Conservation (phyloP, 345 rosid genomes). For the Rhizophora mangle region DNA sequence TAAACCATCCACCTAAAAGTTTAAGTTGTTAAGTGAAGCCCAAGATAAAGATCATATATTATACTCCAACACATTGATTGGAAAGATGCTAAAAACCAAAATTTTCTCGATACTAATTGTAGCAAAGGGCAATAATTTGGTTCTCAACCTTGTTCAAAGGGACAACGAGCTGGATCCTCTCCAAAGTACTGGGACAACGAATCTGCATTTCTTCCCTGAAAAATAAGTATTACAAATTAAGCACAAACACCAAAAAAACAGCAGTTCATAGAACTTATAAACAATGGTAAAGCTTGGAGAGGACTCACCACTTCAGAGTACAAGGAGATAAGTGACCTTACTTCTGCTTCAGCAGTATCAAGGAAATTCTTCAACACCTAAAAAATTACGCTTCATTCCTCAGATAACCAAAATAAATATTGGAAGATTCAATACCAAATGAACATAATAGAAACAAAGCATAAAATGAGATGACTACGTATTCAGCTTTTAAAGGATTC, state of each 20-base stretch:
- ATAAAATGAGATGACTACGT: too few species aligned
- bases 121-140: conserved; percentile 6
- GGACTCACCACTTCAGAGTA: conserved; percentile 85
- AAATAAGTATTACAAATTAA: conserved; percentile 10
- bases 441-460: neutral
- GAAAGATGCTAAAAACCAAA: conserved; percentile 5
- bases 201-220: conserved; percentile 96
- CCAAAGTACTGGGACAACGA: conserved; percentile 92
- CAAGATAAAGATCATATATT: too few species aligned
- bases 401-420: conserved; percentile 3
- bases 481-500: too few species aligned
- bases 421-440: neutral
- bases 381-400: conserved; percentile 1
- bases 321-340: conserved; percentile 63
- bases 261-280: neutral
- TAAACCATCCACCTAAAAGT: too few species aligned
- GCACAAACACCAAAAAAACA: conserved; percentile 12
- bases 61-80: too few species aligned
- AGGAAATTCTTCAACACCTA: conserved; percentile 84
- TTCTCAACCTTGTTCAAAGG: conserved; percentile 88
- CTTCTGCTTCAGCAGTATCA: conserved; percentile 88
- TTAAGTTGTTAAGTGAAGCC: too few species aligned
- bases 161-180: conserved; percentile 97
- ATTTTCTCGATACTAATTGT: neutral
- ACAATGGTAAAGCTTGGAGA: conserved; percentile 6